Evolutionary conservation across 768 basidiomycete species (phyloP).

Genomic region (Exsudoporus frostii): DNA sequence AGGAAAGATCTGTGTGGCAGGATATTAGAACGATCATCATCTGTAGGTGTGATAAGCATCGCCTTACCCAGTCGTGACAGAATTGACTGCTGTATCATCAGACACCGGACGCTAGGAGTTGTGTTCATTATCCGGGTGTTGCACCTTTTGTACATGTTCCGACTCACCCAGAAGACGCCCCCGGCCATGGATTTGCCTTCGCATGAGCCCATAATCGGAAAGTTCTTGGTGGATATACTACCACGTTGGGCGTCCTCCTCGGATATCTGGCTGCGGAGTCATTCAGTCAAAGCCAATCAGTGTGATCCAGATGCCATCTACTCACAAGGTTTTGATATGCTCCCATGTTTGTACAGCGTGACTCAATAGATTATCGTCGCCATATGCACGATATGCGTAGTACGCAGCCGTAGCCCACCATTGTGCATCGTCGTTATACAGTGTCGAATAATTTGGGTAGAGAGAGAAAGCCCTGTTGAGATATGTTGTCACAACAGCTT

Average conservation of each 20-base stretch:
- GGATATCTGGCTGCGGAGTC: conserved; percentile 32
- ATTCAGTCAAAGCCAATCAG: background rate
- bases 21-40: background rate
- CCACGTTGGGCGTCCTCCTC: conserved; percentile 37
- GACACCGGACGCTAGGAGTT: conserved; percentile 38
- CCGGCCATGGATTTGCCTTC: conserved; percentile 50
- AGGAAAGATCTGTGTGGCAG: conserved; percentile 34
- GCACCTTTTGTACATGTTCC: background rate
- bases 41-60: background rate
- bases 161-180: conserved; percentile 52
- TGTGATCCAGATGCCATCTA: background rate
- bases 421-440: conserved; percentile 21
- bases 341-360: conserved; percentile 50
- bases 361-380: conserved; percentile 38
- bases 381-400: conserved; percentile 48
- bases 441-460: conserved; percentile 6
- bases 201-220: conserved; percentile 41
- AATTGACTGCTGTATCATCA: conserved; percentile 44
- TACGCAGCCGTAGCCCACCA: conserved; percentile 57
- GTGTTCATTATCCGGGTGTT: background rate
- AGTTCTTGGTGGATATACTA: conserved; percentile 39
- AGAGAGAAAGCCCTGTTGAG: conserved; percentile 7
- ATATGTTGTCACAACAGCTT: conserved; percentile 4
- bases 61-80: conserved; percentile 47
- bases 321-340: conserved; percentile 45